These are phyloP conservation scores for Backusella parvicylindrica DNA, from an alignment of 192 early-diverging fungal genomes.

Conservation along the genomic window DNA sequence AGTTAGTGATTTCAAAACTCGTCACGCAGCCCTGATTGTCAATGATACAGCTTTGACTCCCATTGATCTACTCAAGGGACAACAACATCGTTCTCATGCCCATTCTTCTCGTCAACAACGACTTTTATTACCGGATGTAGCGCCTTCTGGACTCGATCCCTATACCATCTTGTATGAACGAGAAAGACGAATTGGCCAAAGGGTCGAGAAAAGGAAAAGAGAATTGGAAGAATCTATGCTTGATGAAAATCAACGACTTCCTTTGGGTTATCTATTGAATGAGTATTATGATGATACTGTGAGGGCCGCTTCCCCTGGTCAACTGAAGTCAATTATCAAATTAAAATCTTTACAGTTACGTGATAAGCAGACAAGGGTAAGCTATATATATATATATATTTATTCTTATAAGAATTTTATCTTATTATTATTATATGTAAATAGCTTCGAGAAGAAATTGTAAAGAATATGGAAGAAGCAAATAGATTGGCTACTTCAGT, in stretches of 20 bases:
- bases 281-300: slow-evolving; percentile 37
- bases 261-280: slow-evolving; percentile 38
- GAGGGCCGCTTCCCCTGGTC: slow-evolving; percentile 42
- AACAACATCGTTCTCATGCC: slow-evolving; percentile 41
- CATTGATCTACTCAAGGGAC: slow-evolving; percentile 44
- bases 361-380: slow-evolving; percentile 69
- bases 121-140: slow-evolving; percentile 63
- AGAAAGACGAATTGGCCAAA: slow-evolving; percentile 58
- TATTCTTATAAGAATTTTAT: background rate
- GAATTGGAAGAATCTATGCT: slow-evolving; percentile 39
- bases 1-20: slow-evolving; percentile 28
- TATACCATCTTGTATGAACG: slow-evolving; percentile 71
- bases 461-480: slow-evolving; percentile 64
- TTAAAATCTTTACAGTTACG: slow-evolving; percentile 78
- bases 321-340: slow-evolving; percentile 79
- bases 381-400: background rate
- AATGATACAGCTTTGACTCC: slow-evolving; percentile 24
- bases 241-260: slow-evolving; percentile 29
- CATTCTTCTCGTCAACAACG: slow-evolving; percentile 58
- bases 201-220: slow-evolving; percentile 76
- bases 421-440: background rate
- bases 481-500: slow-evolving; percentile 76
- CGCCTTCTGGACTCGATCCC: slow-evolving; percentile 79
- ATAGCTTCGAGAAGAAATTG: slow-evolving; percentile 69
- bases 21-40: background rate